These are phyloP conservation scores for Chamaenerion angustifolium DNA, from an alignment of 345 rosid species.

Conservation along the genomic window DNA sequence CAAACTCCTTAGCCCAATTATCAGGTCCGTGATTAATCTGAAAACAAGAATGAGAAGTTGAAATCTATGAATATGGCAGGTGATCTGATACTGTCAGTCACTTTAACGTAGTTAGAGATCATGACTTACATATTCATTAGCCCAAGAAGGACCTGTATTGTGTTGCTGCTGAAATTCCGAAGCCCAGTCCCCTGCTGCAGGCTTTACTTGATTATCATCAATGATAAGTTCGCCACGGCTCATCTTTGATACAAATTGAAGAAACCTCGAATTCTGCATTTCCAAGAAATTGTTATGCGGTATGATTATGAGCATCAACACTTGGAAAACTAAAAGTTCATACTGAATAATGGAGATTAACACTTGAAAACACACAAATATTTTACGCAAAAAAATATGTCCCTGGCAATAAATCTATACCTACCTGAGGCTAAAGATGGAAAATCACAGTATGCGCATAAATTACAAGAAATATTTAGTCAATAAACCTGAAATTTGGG, in stretches of 20 bases:
- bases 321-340: no score
- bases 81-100: neutral
- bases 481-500: constrained; percentile 88
- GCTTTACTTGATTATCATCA: constrained; percentile 87
- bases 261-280: constrained; percentile 85
- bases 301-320: neutral
- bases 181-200: constrained; percentile 74
- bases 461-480: neutral
- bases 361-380: no score
- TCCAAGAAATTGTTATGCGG: neutral
- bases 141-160: constrained; percentile 66
- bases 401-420: no score
- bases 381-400: no score
- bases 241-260: constrained; percentile 98
- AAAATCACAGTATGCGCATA: no score
- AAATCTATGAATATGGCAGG: constrained; percentile 6
- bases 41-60: constrained; percentile 9
- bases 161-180: constrained; percentile 77
- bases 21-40: constrained; percentile 40
- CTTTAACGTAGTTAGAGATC: constrained; percentile 11
- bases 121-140: constrained; percentile 58
- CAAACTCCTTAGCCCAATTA: constrained; percentile 81
- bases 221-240: constrained; percentile 96
- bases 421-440: no score
- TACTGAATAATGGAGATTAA: no score